Conservation (phyloP, 805 yeast species). For the Scheffersomyces stipitis region DNA sequence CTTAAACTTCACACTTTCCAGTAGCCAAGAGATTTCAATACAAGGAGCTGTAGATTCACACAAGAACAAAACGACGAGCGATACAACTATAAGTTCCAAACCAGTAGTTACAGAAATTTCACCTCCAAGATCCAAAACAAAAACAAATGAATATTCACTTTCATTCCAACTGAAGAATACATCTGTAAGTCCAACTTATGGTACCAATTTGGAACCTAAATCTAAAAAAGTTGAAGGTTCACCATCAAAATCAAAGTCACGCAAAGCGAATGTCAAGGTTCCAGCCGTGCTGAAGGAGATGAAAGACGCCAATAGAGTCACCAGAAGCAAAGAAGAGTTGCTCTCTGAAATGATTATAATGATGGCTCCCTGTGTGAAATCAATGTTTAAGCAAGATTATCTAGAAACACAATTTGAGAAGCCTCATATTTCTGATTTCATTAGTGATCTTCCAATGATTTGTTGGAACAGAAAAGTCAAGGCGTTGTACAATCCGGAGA, state of each 20-base stretch:
- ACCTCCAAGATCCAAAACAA: conserved; percentile 1
- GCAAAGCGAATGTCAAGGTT: conserved; percentile 6
- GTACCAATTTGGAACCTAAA: background rate
- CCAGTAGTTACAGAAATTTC: background rate
- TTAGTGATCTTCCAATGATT: conserved; percentile 42
- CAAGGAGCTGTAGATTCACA: too few relatives aligned
- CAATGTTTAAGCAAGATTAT: conserved; percentile 10
- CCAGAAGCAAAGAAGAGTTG: conserved; percentile 50
- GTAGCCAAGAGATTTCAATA: too few relatives aligned
- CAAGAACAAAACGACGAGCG: too few relatives aligned
- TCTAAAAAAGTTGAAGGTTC: conserved; percentile 4
- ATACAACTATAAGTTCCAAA: background rate
- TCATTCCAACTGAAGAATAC: background rate
- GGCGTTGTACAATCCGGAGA: conserved; percentile 47
- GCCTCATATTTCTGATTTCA: conserved; percentile 22
- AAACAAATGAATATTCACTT: too few relatives aligned
- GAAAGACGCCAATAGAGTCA: conserved; percentile 33
- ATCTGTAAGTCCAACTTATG: conserved; percentile 1
- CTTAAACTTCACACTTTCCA: too few relatives aligned
- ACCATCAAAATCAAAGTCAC: conserved; percentile 3
- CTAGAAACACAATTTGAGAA: conserved; percentile 13
- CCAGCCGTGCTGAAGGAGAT: conserved; percentile 22
- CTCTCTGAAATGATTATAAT: conserved; percentile 48
- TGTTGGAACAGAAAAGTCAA: conserved; percentile 51
- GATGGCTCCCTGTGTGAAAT: background rate